Evolutionary conservation across 768 basidiomycete genomes (phyloP).

Genomic region (Suillus tomentosus): DNA sequence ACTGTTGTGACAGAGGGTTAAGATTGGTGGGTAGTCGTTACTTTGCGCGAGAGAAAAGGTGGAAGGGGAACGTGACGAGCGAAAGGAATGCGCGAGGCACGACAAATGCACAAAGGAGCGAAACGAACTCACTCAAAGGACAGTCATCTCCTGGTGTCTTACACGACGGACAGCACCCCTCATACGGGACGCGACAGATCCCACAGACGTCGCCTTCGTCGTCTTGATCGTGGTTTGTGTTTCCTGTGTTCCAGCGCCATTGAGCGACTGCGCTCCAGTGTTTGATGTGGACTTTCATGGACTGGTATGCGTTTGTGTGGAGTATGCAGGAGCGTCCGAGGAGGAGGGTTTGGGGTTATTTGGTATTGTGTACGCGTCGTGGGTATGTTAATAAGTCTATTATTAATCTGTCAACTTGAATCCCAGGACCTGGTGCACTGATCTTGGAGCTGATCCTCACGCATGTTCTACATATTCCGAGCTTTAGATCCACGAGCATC

Average conservation of each 20-base stretch:
- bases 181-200: slow-evolving; percentile 89
- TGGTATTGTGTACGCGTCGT: slow-evolving; percentile 6
- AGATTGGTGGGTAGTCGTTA: not conserved
- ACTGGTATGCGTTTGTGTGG: slow-evolving; percentile 3
- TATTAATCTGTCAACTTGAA: too few species aligned
- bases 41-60: not conserved
- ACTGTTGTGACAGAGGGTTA: slow-evolving; percentile 47
- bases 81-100: slow-evolving; percentile 13
- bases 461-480: not conserved
- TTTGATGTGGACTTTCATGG: slow-evolving; percentile 83
- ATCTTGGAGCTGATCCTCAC: too few species aligned
- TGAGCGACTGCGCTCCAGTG: slow-evolving; percentile 87
- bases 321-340: not conserved
- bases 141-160: slow-evolving; percentile 97
- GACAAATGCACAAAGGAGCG: not conserved
- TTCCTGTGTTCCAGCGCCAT: slow-evolving; percentile 79
- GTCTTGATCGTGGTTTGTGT: slow-evolving; percentile 28
- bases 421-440: too few species aligned
- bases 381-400: not conserved
- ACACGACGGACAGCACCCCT: slow-evolving; percentile 94
- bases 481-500: not conserved
- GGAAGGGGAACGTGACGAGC: not conserved
- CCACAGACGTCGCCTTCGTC: slow-evolving; percentile 74
- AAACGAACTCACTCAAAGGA: slow-evolving; percentile 69
- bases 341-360: not conserved